Conservation (phyloP, 106 monocot species). For the Apostasia ramifera region DNA sequence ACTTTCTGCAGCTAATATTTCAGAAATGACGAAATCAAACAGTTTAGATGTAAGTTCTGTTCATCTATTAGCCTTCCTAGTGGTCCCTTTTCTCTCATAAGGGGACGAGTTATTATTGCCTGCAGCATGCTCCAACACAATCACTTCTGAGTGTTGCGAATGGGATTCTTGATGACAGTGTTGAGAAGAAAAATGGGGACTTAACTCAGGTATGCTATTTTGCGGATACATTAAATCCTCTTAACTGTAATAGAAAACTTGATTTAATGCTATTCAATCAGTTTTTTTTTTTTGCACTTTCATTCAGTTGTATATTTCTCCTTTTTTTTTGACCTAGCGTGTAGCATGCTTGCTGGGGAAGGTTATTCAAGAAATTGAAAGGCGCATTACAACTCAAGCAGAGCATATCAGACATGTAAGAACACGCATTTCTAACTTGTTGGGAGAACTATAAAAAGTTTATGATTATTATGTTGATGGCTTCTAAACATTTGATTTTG, state of each 20-base stretch:
- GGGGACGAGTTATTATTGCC: neutral
- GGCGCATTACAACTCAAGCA: slow-evolving; percentile 69
- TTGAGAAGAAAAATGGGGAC: slow-evolving; percentile 64
- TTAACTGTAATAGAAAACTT: neutral
- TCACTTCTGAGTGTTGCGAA: slow-evolving; percentile 50
- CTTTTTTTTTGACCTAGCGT: slow-evolving; percentile 29
- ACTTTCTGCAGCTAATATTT: slow-evolving; percentile 37
- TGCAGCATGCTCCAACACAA: slow-evolving; percentile 67
- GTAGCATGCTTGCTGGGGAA: slow-evolving; percentile 58
- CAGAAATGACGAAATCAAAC: slow-evolving; percentile 38
- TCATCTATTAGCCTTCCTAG: neutral
- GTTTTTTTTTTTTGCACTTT: neutral
- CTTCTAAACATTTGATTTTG: too few relatives aligned
- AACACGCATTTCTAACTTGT: neutral
- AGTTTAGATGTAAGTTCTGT: slow-evolving; percentile 31
- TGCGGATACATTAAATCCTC: neutral
- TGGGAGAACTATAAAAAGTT: too few relatives aligned
- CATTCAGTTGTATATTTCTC: neutral
- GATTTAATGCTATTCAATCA: neutral
- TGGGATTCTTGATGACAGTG: slow-evolving; percentile 69
- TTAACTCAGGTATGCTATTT: slow-evolving; percentile 74
- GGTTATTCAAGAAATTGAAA: slow-evolving; percentile 72
- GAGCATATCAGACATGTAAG: slow-evolving; percentile 85
- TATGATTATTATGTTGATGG: too few relatives aligned
- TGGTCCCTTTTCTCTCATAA: neutral